Evolutionary conservation across 495 filamentous ascomycete species (phyloP).

Genomic region (Darksidea phi): DNA sequence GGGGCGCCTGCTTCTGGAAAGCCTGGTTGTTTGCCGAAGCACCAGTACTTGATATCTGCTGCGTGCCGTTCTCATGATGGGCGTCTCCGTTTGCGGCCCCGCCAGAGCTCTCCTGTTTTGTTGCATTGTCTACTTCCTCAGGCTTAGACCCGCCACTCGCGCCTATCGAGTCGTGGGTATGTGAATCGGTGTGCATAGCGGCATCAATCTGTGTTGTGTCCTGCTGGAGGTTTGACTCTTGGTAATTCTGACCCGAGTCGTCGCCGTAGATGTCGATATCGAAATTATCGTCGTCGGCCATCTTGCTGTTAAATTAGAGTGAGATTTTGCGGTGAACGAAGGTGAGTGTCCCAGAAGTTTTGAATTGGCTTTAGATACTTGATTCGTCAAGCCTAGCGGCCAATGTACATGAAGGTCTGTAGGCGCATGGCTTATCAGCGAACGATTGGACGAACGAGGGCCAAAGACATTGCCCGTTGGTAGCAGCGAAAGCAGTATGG

Average conservation of each 20-base stretch:
- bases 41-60: conserved; percentile 54
- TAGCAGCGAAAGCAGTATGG: conserved; percentile 4
- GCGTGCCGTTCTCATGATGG: conserved; percentile 42
- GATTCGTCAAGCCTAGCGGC: conserved; percentile 26
- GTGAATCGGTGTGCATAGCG: conserved; percentile 27
- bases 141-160: conserved; percentile 1
- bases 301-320: conserved; percentile 44
- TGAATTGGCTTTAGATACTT: conserved; percentile 37
- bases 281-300: conserved; percentile 91
- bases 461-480: conserved; percentile 9
- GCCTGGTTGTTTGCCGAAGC: conserved; percentile 45
- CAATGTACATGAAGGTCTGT: conserved; percentile 35
- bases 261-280: conserved; percentile 98
- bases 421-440: conserved; percentile 23
- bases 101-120: conserved; percentile 39
- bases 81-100: conserved; percentile 40
- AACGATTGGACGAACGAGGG: conserved; percentile 7
- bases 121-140: conserved; percentile 2
- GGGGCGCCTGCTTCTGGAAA: conserved; percentile 52
- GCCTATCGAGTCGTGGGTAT: conserved; percentile 4
- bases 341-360: conserved; percentile 11
- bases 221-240: conserved; percentile 38
- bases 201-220: conserved; percentile 25
- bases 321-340: conserved; percentile 13
- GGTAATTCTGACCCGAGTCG: conserved; percentile 52